These are phyloP conservation scores for Cinnamomum micranthum DNA, from an alignment of 164 flowering plant genomes.

Conservation along the genomic window DNA sequence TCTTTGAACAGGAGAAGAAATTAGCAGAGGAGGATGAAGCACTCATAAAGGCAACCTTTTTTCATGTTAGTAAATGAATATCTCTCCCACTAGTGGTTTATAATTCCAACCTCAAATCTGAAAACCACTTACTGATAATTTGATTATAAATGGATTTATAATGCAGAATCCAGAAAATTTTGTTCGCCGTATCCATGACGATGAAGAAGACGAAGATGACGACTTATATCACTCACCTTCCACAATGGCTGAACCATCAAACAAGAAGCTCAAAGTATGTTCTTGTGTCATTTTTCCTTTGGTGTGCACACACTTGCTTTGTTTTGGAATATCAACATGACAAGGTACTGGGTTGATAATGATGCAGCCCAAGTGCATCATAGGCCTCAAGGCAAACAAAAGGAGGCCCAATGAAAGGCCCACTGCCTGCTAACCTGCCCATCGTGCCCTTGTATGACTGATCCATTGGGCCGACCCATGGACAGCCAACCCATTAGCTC, in stretches of 20 bases:
- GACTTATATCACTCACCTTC: slow-evolving; percentile 19
- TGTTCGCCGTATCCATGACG: slow-evolving; percentile 53
- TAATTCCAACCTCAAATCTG: not conserved
- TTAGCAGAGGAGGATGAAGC: slow-evolving; percentile 87
- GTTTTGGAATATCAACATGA: not conserved
- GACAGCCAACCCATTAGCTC: not conserved
- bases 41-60: slow-evolving; percentile 54
- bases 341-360: not conserved
- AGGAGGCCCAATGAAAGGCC: not conserved
- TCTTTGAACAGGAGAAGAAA: slow-evolving; percentile 50
- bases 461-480: not conserved
- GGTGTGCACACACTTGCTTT: not conserved
- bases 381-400: too few relatives aligned
- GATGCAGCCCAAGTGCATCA: too few relatives aligned
- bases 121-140: not conserved
- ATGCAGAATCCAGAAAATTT: slow-evolving; percentile 39
- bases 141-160: not conserved
- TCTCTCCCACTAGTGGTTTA: not conserved
- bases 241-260: slow-evolving; percentile 22
- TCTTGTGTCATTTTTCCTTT: not conserved
- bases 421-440: not conserved
- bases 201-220: slow-evolving; percentile 42
- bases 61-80: slow-evolving; percentile 38
- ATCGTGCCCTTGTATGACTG: not conserved
- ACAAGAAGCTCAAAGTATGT: slow-evolving; percentile 30